Evolutionary conservation across 768 basidiomycete genomes (phyloP), one percentile per base, ranked within the genome.

Genomic region (Amanita pallidorosea): DNA sequence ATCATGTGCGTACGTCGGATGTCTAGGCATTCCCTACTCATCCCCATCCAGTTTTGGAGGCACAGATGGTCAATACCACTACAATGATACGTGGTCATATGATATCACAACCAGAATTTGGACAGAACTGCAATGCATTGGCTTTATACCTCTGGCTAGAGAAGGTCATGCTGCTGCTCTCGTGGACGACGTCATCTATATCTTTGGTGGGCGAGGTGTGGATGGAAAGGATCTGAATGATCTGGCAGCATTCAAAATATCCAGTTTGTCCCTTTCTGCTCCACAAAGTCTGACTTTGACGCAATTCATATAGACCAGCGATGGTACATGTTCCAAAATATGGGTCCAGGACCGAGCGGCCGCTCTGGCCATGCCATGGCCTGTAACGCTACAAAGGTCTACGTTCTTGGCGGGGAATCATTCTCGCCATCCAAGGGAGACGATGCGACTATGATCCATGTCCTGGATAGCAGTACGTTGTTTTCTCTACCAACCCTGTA

Each of bases 271-370:
- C 17, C 53, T 47, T 20, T 33, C 27, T 50, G 41, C 48, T 43
- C 27, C 29, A n/a, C 47, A 42, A 11, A 29, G 55, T 20, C 48
- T 56, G 45, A 56, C 47, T 25, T 37, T 54, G 43, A 22, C n/a
- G 12, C 8, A 15, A 40, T 29, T 1, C 8, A 8, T 42, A 27
- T 63, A 97, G 95, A 93, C 66, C 89, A 92, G 61, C 77, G 96
- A 58, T 99, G 96, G 96, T 99, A 94, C 69, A 98, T 94, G 91
- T 99, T 99, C 73, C 93, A 97, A 67, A 96, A 97, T 62, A 99
- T 99, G 96, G 96, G 96, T 0, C 95, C 95, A 15, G 80, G 90
- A 13, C 96, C 96, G 1, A 83, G 75, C 36, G 89, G 91, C 2
- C 79, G 96, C 45, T 94, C 91, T 7, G 96, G 96, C 2, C 96